Percentiles rank a stretch among this genome's conserved stretches.
Evolutionary conservation across 140 eudicot genomes (phyloP).

Genomic region (Cichorium intybus): DNA sequence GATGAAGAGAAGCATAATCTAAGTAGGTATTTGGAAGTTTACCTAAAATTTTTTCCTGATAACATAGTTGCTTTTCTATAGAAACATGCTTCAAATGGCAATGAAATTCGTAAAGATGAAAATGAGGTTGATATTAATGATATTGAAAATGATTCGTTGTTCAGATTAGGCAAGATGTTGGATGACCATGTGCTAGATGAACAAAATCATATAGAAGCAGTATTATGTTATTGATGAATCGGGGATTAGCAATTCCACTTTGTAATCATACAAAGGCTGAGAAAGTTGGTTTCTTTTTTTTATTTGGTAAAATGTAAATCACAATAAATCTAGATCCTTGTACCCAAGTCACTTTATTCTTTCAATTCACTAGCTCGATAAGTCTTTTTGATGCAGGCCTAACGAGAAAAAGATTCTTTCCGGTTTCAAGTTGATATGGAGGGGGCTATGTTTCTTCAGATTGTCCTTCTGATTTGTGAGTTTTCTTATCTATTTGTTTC

Average conservation of each 20-base stretch:
- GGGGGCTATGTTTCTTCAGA: no score
- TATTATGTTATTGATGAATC: constrained; percentile 63
- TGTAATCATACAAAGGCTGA: constrained; percentile 66
- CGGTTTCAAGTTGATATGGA: no score
- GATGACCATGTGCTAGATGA: constrained; percentile 57
- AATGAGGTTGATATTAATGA: constrained; percentile 72
- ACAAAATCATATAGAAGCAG: no score
- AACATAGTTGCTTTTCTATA: constrained; percentile 52
- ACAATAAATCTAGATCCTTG: no score
- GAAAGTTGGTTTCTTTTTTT: background rate
- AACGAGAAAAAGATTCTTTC: no score
- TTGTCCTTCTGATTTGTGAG: no score
- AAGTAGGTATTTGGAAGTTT: constrained; percentile 55
- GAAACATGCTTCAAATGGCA: constrained; percentile 47
- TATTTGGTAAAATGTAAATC: no score
- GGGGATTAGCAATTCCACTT: constrained; percentile 76
- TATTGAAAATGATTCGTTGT: constrained; percentile 50
- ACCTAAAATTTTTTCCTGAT: constrained; percentile 49
- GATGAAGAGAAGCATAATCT: constrained; percentile 51
- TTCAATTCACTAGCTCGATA: no score
- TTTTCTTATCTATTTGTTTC: no score
- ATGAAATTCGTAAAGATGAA: constrained; percentile 65
- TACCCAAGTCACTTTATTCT: no score
- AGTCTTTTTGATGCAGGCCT: no score
- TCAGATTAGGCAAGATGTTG: constrained; percentile 54